Evolutionary conservation across 768 basidiomycete species (phyloP).

Genomic region (Cystobasidium tubakii): DNA sequence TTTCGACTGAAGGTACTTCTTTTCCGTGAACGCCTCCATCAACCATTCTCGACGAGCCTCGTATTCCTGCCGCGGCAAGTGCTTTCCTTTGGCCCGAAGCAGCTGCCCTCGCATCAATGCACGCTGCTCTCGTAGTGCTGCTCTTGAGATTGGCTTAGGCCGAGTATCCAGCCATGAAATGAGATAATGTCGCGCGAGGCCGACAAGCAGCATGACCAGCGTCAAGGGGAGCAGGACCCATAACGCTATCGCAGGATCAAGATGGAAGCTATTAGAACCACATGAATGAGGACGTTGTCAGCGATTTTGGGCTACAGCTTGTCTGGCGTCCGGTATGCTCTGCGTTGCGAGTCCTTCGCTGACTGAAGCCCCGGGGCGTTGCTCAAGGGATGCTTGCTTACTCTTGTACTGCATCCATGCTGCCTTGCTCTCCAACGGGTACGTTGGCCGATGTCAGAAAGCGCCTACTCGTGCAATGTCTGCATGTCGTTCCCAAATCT

Average conservation of each 20-base stretch:
- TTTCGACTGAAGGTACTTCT: constrained; percentile 6
- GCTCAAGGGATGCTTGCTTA: neutral
- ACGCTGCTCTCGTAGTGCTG: constrained; percentile 81
- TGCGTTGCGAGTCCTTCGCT: neutral
- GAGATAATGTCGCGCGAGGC: constrained; percentile 67
- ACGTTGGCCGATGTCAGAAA: too few relatives aligned
- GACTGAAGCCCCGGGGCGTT: too few relatives aligned
- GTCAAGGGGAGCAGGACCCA: constrained; percentile 37
- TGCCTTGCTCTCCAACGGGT: neutral
- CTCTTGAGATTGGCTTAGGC: constrained; percentile 71
- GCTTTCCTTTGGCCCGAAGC: constrained; percentile 37
- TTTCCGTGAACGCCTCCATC: constrained; percentile 42
- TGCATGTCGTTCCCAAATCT: too few relatives aligned
- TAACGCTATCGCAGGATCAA: constrained; percentile 31
- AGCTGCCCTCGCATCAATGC: constrained; percentile 40
- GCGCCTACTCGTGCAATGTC: too few relatives aligned
- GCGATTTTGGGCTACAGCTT: neutral
- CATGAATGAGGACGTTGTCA: neutral
- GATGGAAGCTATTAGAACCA: constrained; percentile 25
- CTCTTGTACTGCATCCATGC: neutral
- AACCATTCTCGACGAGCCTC: constrained; percentile 47
- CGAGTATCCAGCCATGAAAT: constrained; percentile 73
- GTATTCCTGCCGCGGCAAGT: constrained; percentile 48
- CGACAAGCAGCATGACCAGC: constrained; percentile 33
- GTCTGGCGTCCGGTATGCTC: neutral